Evolutionary conservation across 2,329 filamentous ascomycete genomes (phyloP), one percentile per base, ranked within the genome.

Genomic region (Claviceps spartinae): DNA sequence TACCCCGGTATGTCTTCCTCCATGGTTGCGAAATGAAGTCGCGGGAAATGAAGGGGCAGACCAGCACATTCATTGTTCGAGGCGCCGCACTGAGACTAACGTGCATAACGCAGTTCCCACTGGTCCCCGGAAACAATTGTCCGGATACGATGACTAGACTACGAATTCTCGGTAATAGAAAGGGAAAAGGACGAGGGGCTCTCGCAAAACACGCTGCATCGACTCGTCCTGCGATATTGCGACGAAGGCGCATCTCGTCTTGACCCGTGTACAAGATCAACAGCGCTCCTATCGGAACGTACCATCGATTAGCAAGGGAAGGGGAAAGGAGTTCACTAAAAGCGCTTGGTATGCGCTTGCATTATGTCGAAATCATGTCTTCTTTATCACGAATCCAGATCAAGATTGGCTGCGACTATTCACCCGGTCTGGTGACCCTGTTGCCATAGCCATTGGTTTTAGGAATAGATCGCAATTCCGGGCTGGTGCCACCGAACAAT

Each of bases 1-100:
- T 98, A 97, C 75, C 93, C 93, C 55, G 80, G 91, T 97, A 79
- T 67, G 88, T 34, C 18, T 48, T 3, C 2, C n/a, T 8, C 22
- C n/a, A 40, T 14, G 18, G 22, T 41, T 9, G 3, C 24, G 24
- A 38, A 9, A 3, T 14, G 5, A 26, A 24, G 4, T 13, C 18
- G 18, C 7, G 13, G 41, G 24, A 42, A 42, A 54, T 34, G 48
- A 52, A 46, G 24, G 24, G 14, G n/a, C 38, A 22, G 38, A 43
- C 30, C 24, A 16, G 37, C 14, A 14, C 20, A 14, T 9, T 8
- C 4, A 30, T 34, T 38, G n/a, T 4, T 14, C 4, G 26, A 42
- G 38, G 26, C 5, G 13, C 5, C 4, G 30, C 30, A 34, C 30
- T 26, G 34, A 22, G 30, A 22, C 50, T 52, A 36, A 52, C 46